Conservation (phyloP, 2,329 filamentous ascomycete species). For the Davidsoniella virescens region DNA sequence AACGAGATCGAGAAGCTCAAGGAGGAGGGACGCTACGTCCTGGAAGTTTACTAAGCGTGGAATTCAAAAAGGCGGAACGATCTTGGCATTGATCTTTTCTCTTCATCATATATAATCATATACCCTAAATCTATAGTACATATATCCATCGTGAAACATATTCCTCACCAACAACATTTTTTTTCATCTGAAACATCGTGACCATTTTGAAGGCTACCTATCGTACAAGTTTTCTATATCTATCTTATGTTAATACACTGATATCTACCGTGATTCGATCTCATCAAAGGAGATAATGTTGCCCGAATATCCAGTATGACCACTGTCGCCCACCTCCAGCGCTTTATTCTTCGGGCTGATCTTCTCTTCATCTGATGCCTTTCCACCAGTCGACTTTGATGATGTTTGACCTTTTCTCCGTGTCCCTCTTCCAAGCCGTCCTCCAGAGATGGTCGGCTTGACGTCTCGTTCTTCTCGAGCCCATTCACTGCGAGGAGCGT, state of each 20-base stretch:
- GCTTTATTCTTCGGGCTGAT: constrained; percentile 12
- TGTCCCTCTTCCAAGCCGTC: too few species aligned
- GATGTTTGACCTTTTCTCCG: too few species aligned
- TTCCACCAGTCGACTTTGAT: neutral
- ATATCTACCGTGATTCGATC: constrained; percentile 14
- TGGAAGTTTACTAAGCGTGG: constrained; percentile 71
- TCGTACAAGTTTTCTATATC: neutral
- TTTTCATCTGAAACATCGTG: neutral
- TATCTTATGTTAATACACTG: neutral
- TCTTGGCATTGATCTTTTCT: neutral
- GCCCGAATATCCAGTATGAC: constrained; percentile 20
- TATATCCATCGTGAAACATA: neutral
- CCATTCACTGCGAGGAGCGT: too few species aligned
- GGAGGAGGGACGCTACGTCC: constrained; percentile 83
- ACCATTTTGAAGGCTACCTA: neutral
- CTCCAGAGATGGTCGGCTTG: too few species aligned
- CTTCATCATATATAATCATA: neutral
- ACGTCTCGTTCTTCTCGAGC: too few species aligned
- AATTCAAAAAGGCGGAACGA: neutral
- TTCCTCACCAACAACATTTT: neutral
- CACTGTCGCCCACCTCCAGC: constrained; percentile 8
- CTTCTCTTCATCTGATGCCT: constrained; percentile 15
- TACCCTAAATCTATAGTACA: neutral
- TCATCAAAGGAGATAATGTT: constrained; percentile 24
- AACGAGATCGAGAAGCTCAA: constrained; percentile 97